phyloP scores from a whole-genome alignment of 1,284 basidiomycete species.

The Porodaedalea pini region DNA sequence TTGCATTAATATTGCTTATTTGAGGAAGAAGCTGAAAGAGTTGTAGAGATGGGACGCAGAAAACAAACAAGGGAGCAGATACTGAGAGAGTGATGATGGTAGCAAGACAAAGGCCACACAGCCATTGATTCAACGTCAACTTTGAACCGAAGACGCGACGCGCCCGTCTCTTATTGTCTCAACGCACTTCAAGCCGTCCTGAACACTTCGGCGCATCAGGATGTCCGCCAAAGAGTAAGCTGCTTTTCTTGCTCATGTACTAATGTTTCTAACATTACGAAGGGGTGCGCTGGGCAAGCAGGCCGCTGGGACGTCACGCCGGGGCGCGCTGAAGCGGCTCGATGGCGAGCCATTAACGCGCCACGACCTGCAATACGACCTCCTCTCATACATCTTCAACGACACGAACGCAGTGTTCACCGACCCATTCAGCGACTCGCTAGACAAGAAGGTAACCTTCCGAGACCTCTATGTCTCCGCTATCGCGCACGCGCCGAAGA shows the following conservation, averaged over 20 bases:
- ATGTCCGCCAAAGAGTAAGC: conserved; percentile 10
- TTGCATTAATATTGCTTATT: too few species aligned
- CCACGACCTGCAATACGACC: conserved; percentile 82
- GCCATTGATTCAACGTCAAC: neutral
- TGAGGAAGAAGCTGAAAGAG: too few species aligned
- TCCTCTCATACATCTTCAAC: conserved; percentile 75
- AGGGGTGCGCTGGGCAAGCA: neutral
- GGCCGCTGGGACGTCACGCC: neutral
- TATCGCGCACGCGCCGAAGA: conserved; percentile 74
- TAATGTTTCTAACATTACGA: neutral
- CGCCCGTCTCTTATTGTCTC: neutral
- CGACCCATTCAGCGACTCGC: conserved; percentile 45
- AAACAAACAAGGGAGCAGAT: neutral
- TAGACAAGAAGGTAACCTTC: conserved; percentile 64
- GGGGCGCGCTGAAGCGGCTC: neutral
- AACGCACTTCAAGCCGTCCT: neutral
- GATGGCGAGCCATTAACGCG: conserved; percentile 77
- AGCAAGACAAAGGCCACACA: neutral
- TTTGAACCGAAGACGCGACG: neutral
- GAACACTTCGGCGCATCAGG: too few species aligned
- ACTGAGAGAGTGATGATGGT: neutral
- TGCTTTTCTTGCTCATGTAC: too few species aligned
- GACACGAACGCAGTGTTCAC: conserved; percentile 73
- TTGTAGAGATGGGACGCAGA: too few species aligned
- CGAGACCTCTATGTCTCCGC: conserved; percentile 82